These are phyloP conservation scores for Penicillium sp. DNA, from an alignment of 2,329 filamentous ascomycete species.

Conservation along the genomic window DNA sequence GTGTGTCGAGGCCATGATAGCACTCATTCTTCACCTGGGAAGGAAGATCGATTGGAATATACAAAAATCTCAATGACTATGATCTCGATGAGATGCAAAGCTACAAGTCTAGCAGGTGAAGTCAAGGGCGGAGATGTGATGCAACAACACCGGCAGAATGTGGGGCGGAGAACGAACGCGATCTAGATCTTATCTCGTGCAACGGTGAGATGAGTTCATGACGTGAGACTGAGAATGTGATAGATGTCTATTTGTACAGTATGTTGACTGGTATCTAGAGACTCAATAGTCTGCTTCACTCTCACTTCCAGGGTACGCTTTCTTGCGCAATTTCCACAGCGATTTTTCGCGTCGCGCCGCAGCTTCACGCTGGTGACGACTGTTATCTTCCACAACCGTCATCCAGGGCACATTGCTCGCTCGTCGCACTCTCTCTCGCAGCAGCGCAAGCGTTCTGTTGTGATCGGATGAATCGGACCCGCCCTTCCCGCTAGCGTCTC, in stretches of 20 bases:
- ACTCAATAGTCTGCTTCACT: constrained; percentile 39
- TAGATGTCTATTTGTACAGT: background rate
- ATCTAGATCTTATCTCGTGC: too few relatives aligned
- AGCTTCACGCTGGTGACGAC: constrained; percentile 29
- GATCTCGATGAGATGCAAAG: background rate
- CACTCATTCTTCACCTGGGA: background rate
- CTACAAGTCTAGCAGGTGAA: background rate
- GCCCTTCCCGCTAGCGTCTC: background rate
- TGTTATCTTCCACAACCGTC: constrained; percentile 39
- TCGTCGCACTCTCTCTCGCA: constrained; percentile 38
- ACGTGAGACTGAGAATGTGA: background rate
- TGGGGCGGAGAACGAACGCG: too few relatives aligned
- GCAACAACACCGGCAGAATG: background rate
- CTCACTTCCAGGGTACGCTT: constrained; percentile 40
- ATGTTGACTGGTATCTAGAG: background rate
- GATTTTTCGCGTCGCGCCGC: constrained; percentile 30
- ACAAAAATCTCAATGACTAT: too few relatives aligned
- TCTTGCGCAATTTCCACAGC: constrained; percentile 44
- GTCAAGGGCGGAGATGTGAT: background rate
- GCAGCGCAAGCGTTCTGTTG: constrained; percentile 23
- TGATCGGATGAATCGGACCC: constrained; percentile 17
- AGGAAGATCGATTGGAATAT: background rate
- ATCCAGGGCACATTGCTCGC: constrained; percentile 46
- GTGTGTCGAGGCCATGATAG: background rate
- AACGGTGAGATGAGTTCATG: too few relatives aligned